Base-by-base conservation (phyloP, 2,329 filamentous ascomycete genomes). In the Fusarium humuli region DNA sequence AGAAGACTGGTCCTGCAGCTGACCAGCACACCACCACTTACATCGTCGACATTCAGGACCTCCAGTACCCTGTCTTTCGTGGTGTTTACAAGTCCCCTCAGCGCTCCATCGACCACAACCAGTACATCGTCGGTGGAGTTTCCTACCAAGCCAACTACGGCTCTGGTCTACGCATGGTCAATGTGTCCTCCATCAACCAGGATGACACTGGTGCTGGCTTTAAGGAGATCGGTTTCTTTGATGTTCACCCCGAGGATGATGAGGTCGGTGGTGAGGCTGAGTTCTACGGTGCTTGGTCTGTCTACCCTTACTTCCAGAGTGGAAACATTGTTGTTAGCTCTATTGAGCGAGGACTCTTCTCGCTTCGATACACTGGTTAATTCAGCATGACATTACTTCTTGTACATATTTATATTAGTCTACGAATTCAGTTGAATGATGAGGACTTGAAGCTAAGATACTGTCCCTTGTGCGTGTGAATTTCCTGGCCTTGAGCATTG, bases 261-360 rank as follows among this genome's bases (percentile, higher is more conserved):
- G 62, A 59, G 8, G 67, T 79, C 42, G 54, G 91, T 88, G 80
- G 83, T 3, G 58, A 71, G 11, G 78, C 82, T 1, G 73, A 75
- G 9, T 83, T 83, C 45, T 72, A 73, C 13, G 83, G 80, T 12
- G 80, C 83, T n/a, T 86, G 84, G 84, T 81, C 77, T 41, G 79
- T 81, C 45, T 86, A 83, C 67, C 81, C 82, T 4, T 82, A 79
- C 69, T 86, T 85, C 72, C 78, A 79, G 64, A 80, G 77, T 16
- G 84, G 83, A 0, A 78, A 81, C 67, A 79, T 86, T 34, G 71
- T 86, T 3, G 70, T 86, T 47, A 86, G 85, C 75, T 82, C 78
- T 22, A 86, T 86, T 61, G 84, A 86, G 78, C 75, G 83, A 1
- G 59, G 59, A 5, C 3, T 62, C 13, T 62, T 45, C 13, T 62